phyloP scores from a whole-genome alignment of 2,329 filamentous ascomycete species.

The Corniculantispora saksenae region DNA sequence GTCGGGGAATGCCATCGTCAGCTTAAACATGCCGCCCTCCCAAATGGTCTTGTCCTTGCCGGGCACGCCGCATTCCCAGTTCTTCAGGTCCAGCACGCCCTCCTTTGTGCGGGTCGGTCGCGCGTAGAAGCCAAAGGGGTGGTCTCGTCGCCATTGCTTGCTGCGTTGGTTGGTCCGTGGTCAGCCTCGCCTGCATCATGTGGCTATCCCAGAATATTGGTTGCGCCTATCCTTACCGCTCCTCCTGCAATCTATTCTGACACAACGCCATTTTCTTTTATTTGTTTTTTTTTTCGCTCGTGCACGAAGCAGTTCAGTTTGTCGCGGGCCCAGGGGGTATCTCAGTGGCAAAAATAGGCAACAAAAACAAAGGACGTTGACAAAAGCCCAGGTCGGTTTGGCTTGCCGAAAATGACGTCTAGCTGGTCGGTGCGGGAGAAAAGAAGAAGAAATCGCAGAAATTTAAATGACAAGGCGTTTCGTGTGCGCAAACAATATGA shows the following conservation, averaged over 20 bases:
- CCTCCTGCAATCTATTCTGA: conserved; percentile 83
- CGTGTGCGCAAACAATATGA: not conserved
- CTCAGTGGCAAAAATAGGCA: not conserved
- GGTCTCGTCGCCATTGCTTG: conserved; percentile 95
- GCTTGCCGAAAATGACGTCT: not conserved
- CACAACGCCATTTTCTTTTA: conserved; percentile 73
- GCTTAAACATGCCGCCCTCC: conserved; percentile 96
- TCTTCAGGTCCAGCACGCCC: conserved; percentile 86
- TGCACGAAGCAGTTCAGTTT: not conserved
- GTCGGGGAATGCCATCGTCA: conserved; percentile 90
- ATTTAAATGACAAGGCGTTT: not conserved
- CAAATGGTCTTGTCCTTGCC: conserved; percentile 97
- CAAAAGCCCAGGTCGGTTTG: not conserved
- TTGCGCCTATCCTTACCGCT: conserved; percentile 61
- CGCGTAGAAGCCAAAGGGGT: conserved; percentile 96
- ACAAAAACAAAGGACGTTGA: not conserved
- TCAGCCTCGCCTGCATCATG: conserved; percentile 24
- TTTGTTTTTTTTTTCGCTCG: conserved; percentile 20
- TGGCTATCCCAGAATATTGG: not conserved
- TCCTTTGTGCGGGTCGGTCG: conserved; percentile 78
- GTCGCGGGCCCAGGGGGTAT: not conserved
- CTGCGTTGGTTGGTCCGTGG: conserved; percentile 46
- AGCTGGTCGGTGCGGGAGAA: not conserved
- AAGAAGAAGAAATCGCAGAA: not conserved
- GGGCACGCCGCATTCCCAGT: conserved; percentile 95